phyloP scores from a whole-genome alignment of 2,329 filamentous ascomycete genomes.

The Ophiostoma sp. region DNA sequence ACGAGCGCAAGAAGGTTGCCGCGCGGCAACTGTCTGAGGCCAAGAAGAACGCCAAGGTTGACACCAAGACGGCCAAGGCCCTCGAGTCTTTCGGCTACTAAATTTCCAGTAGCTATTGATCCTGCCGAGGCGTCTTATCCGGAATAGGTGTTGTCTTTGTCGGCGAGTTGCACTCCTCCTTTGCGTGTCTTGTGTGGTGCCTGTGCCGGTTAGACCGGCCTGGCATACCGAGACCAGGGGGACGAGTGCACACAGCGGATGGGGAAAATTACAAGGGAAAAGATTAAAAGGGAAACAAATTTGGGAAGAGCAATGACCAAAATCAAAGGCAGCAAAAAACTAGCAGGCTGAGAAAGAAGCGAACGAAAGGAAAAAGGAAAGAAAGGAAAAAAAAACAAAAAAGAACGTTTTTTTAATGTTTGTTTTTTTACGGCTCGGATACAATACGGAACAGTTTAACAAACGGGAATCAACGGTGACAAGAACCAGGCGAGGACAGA shows the following conservation, averaged over 20 bases:
- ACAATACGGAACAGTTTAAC: constrained; percentile 21
- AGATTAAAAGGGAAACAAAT: constrained; percentile 19
- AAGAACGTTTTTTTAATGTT: background rate
- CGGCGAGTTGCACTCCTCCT: constrained; percentile 7
- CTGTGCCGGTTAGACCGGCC: background rate
- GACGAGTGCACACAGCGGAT: background rate
- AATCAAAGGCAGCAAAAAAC: constrained; percentile 19
- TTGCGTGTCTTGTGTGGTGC: constrained; percentile 4
- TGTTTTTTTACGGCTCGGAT: constrained; percentile 18
- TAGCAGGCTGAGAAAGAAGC: constrained; percentile 14
- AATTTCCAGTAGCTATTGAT: constrained; percentile 25
- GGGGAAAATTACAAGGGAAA: constrained; percentile 16
- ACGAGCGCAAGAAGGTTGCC: constrained; percentile 98
- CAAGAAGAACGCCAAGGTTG: constrained; percentile 84
- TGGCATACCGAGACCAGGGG: background rate
- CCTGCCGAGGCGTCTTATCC: constrained; percentile 14
- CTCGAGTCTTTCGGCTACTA: constrained; percentile 92
- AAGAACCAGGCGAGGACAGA: background rate
- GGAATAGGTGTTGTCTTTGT: constrained; percentile 4
- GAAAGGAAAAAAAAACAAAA: constrained; percentile 19
- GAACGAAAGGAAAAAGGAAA: constrained; percentile 19
- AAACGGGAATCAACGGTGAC: constrained; percentile 10
- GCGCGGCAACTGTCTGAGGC: constrained; percentile 86
- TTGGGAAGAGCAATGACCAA: constrained; percentile 17
- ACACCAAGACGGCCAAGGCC: constrained; percentile 80